phyloP scores from a whole-genome alignment of 1,284 basidiomycete species.

The Pseudozyma pruni region DNA sequence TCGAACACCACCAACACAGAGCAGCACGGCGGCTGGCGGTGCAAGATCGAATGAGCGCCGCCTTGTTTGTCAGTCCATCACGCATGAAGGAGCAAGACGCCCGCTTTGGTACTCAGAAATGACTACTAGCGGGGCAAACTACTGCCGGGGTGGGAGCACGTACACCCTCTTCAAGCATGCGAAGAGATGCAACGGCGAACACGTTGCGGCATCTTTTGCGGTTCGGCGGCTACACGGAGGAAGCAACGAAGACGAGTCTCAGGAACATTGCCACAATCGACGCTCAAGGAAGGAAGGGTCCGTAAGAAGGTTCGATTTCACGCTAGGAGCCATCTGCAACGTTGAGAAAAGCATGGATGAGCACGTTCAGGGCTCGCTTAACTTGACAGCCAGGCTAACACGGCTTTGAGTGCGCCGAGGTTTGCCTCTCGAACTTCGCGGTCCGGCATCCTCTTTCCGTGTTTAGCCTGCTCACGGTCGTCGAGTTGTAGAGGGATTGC shows the following conservation, averaged over 20 bases:
- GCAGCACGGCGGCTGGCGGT: background rate
- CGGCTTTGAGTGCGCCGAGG: conserved; percentile 3
- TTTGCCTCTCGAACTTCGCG: no score
- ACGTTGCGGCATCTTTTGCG: conserved; percentile 18
- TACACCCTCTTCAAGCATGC: background rate
- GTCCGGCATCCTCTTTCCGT: no score
- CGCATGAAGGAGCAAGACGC: background rate
- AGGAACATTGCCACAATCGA: background rate
- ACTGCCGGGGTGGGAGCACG: background rate
- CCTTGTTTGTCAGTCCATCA: background rate
- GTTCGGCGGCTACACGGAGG: background rate
- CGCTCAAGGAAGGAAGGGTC: background rate
- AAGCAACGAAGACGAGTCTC: background rate
- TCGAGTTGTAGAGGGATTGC: no score
- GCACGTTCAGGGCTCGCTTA: conserved; percentile 45
- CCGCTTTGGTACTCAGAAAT: no score
- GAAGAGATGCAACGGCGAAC: conserved; percentile 9
- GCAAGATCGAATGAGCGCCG: background rate
- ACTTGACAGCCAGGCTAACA: conserved; percentile 13
- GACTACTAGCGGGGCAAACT: no score
- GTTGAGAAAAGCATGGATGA: background rate
- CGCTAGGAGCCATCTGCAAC: no score
- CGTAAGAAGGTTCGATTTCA: background rate
- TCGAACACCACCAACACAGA: no score
- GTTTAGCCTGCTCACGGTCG: no score